Percentiles rank a stretch among this genome's conserved stretches.
These are phyloP conservation scores for Populus ilicifolia DNA, from an alignment of 345 rosid species.

Conservation along the genomic window DNA sequence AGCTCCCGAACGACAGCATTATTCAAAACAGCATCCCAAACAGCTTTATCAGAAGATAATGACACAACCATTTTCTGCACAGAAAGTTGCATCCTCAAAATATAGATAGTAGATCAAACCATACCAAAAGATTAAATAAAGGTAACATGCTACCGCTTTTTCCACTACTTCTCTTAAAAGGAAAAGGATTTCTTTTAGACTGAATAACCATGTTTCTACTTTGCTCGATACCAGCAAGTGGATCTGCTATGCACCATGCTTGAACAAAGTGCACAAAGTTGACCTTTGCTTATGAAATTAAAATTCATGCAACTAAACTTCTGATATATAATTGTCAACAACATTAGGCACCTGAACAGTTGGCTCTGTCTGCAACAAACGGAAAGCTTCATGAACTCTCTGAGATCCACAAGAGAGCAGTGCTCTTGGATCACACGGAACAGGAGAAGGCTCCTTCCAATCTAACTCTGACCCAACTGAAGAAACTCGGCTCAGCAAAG, in stretches of 20 bases:
- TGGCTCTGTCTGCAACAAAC: constrained; percentile 70
- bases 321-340: background rate
- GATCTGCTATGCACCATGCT: background rate
- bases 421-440: constrained; percentile 38
- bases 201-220: background rate
- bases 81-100: background rate
- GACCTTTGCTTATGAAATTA: background rate
- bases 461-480: constrained; percentile 51
- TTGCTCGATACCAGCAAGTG: background rate
- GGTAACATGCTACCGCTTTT: background rate
- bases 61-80: constrained; percentile 79
- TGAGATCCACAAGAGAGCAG: constrained; percentile 48
- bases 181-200: background rate
- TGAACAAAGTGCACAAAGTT: background rate
- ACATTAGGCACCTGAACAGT: constrained; percentile 59
- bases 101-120: background rate
- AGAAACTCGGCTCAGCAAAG: constrained; percentile 35
- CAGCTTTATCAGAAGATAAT: constrained; percentile 70
- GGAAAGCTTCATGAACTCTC: constrained; percentile 69
- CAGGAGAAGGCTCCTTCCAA: constrained; percentile 70
- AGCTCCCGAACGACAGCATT: constrained; percentile 75
- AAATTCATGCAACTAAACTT: background rate
- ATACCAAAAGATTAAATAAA: background rate
- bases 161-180: background rate
- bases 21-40: constrained; percentile 84